Evolutionary conservation across 2,329 filamentous ascomycete species (phyloP).

Genomic region (Didymella pomorum): DNA sequence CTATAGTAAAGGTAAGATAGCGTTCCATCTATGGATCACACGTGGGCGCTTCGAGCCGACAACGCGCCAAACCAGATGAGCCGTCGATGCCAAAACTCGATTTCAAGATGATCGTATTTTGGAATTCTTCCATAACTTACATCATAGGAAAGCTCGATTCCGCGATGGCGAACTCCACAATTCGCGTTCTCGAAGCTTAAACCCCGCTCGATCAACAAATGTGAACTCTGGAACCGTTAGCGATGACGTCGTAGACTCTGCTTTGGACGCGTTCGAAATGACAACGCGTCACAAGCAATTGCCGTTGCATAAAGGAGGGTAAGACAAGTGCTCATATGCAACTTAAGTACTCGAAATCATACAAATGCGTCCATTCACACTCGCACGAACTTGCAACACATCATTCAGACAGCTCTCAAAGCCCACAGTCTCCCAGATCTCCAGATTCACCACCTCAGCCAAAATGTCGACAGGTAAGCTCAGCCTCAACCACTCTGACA

Average conservation of each 20-base stretch:
- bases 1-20: not conserved
- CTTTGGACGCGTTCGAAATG: conserved; percentile 6
- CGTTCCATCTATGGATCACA: too few species aligned
- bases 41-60: not conserved
- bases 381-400: conserved; percentile 25
- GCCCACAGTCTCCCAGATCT: conserved; percentile 28
- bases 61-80: not conserved
- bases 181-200: conserved; percentile 7
- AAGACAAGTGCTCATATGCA: not conserved
- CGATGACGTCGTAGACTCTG: conserved; percentile 22
- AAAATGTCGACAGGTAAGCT: conserved; percentile 44
- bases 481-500: not conserved
- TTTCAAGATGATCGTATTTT: not conserved
- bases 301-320: conserved; percentile 12
- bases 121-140: not conserved
- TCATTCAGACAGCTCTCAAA: conserved; percentile 27
- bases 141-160: conserved; percentile 7
- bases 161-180: conserved; percentile 3
- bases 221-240: conserved; percentile 1
- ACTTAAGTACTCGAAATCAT: not conserved
- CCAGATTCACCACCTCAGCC: conserved; percentile 25
- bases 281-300: conserved; percentile 6
- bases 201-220: conserved; percentile 18
- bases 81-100: not conserved
- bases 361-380: conserved; percentile 33